These are phyloP conservation scores for Castanea mollissima DNA, from an alignment of 306 rosid genomes.

Conservation along the genomic window DNA sequence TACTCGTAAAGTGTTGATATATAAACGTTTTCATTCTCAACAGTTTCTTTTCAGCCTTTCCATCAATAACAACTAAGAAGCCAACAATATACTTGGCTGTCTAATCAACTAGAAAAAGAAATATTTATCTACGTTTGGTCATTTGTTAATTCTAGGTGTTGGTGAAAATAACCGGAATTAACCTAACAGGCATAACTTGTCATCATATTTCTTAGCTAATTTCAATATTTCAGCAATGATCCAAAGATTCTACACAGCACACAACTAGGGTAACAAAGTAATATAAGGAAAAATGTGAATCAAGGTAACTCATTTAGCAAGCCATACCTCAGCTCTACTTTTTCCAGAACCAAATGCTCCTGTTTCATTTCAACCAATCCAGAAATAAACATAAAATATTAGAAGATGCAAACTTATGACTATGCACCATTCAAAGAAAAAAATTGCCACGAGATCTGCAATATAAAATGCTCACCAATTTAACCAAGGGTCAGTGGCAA, in stretches of 20 bases:
- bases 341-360: constrained; percentile 97
- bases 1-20: constrained; percentile 3
- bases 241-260: background rate
- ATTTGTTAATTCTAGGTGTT: too few species aligned
- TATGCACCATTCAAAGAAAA: constrained; percentile 3
- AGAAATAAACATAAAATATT: constrained; percentile 22
- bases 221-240: constrained; percentile 4
- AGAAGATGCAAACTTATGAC: background rate
- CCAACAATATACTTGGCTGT: too few species aligned
- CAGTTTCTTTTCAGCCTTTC: background rate
- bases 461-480: constrained; percentile 62
- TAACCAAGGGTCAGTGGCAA: constrained; percentile 95
- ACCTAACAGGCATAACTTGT: background rate
- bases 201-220: constrained; percentile 6
- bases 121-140: too few species aligned
- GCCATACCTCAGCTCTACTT: constrained; percentile 72
- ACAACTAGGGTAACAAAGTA: constrained; percentile 3
- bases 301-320: constrained; percentile 15
- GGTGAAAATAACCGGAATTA: background rate
- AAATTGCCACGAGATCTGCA: background rate
- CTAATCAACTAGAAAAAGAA: too few species aligned
- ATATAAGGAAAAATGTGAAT: background rate
- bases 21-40: background rate
- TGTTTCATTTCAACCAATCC: constrained; percentile 31
- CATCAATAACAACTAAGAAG: too few species aligned